Percentiles rank a stretch among this genome's conserved stretches.
Evolutionary conservation across 345 rosid genomes (phyloP).

Genomic region (Cardamine occulta): DNA sequence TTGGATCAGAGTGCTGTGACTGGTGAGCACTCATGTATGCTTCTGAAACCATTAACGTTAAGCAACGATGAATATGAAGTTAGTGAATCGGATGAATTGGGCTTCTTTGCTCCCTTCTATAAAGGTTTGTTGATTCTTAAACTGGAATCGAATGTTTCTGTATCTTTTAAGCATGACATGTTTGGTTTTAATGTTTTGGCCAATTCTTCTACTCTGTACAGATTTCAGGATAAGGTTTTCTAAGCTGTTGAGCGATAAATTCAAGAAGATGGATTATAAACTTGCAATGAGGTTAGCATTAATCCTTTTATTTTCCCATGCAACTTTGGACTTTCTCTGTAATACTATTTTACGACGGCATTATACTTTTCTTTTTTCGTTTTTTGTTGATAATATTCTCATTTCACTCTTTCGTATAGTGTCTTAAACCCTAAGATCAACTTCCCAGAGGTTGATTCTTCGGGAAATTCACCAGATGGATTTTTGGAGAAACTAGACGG

Average conservation of each 20-base stretch:
- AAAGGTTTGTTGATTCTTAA: slow-evolving; percentile 62
- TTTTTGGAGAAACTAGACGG: slow-evolving; percentile 56
- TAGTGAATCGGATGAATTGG: slow-evolving; percentile 72
- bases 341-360: not conserved
- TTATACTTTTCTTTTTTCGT: not conserved
- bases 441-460: slow-evolving; percentile 53
- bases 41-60: slow-evolving; percentile 75
- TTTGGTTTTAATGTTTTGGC: slow-evolving; percentile 32
- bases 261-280: slow-evolving; percentile 79
- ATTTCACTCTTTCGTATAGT: slow-evolving; percentile 48
- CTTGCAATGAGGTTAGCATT: slow-evolving; percentile 87
- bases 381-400: slow-evolving; percentile 22
- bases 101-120: slow-evolving; percentile 90
- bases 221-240: slow-evolving; percentile 79
- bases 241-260: slow-evolving; percentile 59
- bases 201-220: slow-evolving; percentile 51
- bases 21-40: slow-evolving; percentile 95
- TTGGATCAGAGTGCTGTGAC: slow-evolving; percentile 78
- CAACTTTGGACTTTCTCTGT: not conserved
- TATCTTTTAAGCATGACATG: slow-evolving; percentile 1
- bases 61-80: slow-evolving; percentile 68
- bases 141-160: slow-evolving; percentile 37
- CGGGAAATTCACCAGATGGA: slow-evolving; percentile 50
- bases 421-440: slow-evolving; percentile 84
- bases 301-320: slow-evolving; percentile 22